Evolutionary conservation across 805 yeast genomes (phyloP).

Genomic region (Saturnispora gosingensis): DNA sequence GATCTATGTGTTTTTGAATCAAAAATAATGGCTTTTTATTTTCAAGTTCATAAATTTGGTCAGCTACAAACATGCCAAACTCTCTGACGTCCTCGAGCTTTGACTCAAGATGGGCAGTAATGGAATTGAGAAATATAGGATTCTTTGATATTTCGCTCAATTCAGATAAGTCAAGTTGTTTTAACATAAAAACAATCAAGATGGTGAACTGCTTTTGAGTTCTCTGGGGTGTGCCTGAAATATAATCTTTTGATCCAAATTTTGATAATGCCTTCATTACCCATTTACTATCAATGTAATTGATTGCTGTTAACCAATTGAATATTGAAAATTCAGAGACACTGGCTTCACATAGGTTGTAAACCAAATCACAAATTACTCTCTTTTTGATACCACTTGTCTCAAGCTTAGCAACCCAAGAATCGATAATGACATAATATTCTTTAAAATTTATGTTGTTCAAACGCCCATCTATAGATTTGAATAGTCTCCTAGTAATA

Average conservation of each 20-base stretch:
- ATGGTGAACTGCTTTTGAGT: conserved; percentile 43
- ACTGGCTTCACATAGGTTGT: conserved; percentile 3
- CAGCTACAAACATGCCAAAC: conserved; percentile 52
- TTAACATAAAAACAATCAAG: conserved; percentile 32
- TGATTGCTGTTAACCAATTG: conserved; percentile 4
- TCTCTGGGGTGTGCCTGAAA: conserved; percentile 27
- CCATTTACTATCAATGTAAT: neutral
- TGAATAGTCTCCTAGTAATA: neutral
- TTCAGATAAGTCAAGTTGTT: conserved; percentile 17
- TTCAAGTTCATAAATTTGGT: conserved; percentile 31
- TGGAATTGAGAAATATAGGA: conserved; percentile 35
- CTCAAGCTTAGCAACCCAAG: neutral
- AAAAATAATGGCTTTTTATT: conserved; percentile 27
- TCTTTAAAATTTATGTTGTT: neutral
- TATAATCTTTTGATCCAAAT: conserved; percentile 21
- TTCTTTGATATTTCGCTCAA: conserved; percentile 28
- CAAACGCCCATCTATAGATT: neutral
- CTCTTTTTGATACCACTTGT: neutral
- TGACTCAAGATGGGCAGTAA: conserved; percentile 48
- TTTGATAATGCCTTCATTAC: conserved; percentile 5
- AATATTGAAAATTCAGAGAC: neutral
- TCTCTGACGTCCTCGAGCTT: conserved; percentile 36
- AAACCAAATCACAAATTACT: neutral
- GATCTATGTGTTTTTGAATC: conserved; percentile 16
- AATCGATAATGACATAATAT: neutral